A percentile compares a stretch with the other conserved stretches of the same genome.
Evolutionary conservation across 352 stramenopile genomes (phyloP).

Genomic region (Phytophthora multivora): DNA sequence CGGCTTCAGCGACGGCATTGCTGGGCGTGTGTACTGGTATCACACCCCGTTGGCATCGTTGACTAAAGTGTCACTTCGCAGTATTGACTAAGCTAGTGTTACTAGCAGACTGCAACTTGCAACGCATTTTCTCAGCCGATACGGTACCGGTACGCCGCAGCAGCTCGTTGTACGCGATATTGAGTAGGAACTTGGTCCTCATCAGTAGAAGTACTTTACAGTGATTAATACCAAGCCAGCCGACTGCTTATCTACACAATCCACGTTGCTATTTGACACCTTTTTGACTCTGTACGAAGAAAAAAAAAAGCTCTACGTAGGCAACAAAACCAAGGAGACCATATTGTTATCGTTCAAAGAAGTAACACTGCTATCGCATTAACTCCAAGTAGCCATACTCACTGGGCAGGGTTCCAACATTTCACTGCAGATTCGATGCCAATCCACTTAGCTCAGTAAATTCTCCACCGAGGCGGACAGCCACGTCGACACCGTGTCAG

Average conservation of each 20-base stretch:
- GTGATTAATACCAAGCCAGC: no score
- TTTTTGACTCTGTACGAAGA: not conserved
- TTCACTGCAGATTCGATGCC: not conserved
- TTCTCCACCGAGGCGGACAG: constrained; percentile 44
- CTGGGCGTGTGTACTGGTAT: not conserved
- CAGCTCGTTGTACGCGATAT: no score
- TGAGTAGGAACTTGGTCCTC: no score
- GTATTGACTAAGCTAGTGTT: not conserved
- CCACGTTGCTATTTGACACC: not conserved
- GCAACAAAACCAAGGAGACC: not conserved
- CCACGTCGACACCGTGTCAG: constrained; percentile 39
- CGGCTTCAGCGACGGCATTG: constrained; percentile 4
- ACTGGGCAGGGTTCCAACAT: constrained; percentile 9
- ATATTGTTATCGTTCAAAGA: constrained; percentile 17
- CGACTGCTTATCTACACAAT: no score
- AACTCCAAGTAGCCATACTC: constrained; percentile 10
- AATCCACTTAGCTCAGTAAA: constrained; percentile 33
- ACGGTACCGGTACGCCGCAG: no score
- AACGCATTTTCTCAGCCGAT: not conserved
- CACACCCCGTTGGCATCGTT: not conserved
- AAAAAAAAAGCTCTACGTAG: not conserved
- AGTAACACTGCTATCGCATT: constrained; percentile 25
- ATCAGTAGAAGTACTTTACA: no score
- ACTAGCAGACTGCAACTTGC: not conserved
- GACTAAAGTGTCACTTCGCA: constrained; percentile 3